Evolutionary conservation across 139 green algal species (phyloP).

Genomic region (Nannochloris sp.): DNA sequence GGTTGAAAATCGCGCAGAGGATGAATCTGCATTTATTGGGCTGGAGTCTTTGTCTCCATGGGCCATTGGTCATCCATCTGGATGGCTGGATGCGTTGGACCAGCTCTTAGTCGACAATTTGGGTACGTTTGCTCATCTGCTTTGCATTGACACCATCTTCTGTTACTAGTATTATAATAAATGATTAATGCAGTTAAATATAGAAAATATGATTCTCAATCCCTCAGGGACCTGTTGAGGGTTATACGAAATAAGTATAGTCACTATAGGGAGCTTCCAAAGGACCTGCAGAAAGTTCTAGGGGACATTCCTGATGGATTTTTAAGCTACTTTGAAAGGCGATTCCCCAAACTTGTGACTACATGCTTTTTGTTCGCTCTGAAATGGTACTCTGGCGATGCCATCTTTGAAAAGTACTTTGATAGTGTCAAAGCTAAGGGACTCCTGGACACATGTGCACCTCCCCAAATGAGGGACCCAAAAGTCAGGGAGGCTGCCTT

Average conservation of each 20-base stretch:
- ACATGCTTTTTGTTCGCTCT: conserved; percentile 69
- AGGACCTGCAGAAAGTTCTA: conserved; percentile 53
- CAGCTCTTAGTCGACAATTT: conserved; percentile 77
- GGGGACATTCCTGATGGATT: conserved; percentile 60
- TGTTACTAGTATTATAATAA: background rate
- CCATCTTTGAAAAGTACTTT: conserved; percentile 47
- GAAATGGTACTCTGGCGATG: conserved; percentile 40
- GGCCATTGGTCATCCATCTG: conserved; percentile 20
- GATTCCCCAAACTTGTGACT: conserved; percentile 81
- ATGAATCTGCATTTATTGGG: conserved; percentile 17
- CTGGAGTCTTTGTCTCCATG: conserved; percentile 14
- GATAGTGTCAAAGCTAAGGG: conserved; percentile 20
- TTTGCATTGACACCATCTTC: background rate
- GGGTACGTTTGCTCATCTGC: conserved; percentile 27
- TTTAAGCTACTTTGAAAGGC: conserved; percentile 27
- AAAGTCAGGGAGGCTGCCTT: background rate
- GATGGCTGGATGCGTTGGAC: conserved; percentile 68
- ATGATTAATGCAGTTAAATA: conserved; percentile 18
- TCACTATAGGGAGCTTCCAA: conserved; percentile 90
- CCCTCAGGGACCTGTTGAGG: conserved; percentile 89
- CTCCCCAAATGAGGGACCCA: background rate
- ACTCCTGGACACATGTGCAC: background rate
- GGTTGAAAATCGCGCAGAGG: conserved; percentile 66
- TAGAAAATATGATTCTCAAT: conserved; percentile 57
- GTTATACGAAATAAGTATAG: conserved; percentile 97